Percentiles rank a stretch among this genome's conserved stretches.
Evolutionary conservation across 495 filamentous ascomycete genomes (phyloP).

Genomic region (Aspergillus biplanus): DNA sequence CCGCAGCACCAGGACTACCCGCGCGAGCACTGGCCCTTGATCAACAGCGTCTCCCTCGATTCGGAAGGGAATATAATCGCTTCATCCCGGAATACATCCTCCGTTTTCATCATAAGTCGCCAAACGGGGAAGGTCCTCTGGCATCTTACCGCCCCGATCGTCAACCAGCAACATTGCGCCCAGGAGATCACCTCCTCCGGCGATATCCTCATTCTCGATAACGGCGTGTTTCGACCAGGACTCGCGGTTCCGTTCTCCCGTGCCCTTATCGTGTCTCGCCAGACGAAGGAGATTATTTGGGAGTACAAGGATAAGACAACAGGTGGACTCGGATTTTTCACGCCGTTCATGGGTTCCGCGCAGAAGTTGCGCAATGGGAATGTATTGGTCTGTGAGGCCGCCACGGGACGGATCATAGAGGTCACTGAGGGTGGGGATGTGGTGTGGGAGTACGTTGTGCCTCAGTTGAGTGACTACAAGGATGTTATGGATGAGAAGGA

Average conservation of each 20-base stretch:
- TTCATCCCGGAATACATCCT: conserved; percentile 44
- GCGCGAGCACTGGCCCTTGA: conserved; percentile 50
- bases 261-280: conserved; percentile 40
- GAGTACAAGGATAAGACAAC: conserved; percentile 47
- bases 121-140: conserved; percentile 43
- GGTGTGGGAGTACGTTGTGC: conserved; percentile 42
- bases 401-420: conserved; percentile 37
- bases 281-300: conserved; percentile 44
- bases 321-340: conserved; percentile 48
- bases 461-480: conserved; percentile 35
- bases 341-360: conserved; percentile 54
- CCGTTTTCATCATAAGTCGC: conserved; percentile 46
- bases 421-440: conserved; percentile 36
- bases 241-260: conserved; percentile 45
- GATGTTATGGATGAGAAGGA: conserved; percentile 14
- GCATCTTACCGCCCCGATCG: conserved; percentile 42
- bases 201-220: conserved; percentile 52
- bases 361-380: conserved; percentile 46
- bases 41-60: conserved; percentile 44
- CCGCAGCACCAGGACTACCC: conserved; percentile 43
- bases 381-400: conserved; percentile 48
- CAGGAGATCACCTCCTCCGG: conserved; percentile 39
- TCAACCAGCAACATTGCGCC: conserved; percentile 51
- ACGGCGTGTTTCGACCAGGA: conserved; percentile 46
- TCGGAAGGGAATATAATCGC: conserved; percentile 47